Percentiles rank a stretch among this genome's conserved stretches.
Evolutionary conservation across 2,329 filamentous ascomycete species (phyloP).

Genomic region (Cryphonectria naterciae): DNA sequence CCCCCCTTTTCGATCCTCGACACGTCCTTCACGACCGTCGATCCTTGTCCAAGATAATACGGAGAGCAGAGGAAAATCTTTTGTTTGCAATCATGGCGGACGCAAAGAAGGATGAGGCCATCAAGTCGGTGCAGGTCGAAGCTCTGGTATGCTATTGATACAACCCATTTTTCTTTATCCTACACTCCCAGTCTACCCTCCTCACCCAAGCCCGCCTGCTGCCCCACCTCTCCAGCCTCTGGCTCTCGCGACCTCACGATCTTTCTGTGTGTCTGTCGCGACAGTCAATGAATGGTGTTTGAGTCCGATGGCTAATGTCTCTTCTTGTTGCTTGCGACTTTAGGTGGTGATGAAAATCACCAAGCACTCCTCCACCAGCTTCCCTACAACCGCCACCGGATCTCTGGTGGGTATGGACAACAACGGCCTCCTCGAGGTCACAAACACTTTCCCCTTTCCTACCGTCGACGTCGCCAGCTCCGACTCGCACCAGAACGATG

Average conservation of each 20-base stretch:
- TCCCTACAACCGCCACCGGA: constrained; percentile 88
- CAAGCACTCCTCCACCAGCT: constrained; percentile 87
- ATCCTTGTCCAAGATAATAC: neutral
- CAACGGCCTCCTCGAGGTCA: constrained; percentile 80
- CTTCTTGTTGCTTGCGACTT: neutral
- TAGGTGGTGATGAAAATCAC: constrained; percentile 98
- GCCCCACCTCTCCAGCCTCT: constrained; percentile 34
- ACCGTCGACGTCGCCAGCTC: constrained; percentile 71
- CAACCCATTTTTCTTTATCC: constrained; percentile 31
- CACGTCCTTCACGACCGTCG: neutral
- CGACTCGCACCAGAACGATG: constrained; percentile 75
- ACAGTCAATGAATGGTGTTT: neutral
- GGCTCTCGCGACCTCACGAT: constrained; percentile 5
- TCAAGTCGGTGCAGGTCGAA: constrained; percentile 91
- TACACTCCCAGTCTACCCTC: constrained; percentile 40
- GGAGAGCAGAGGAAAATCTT: neutral
- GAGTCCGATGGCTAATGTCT: constrained; percentile 18
- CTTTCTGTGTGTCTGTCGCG: neutral
- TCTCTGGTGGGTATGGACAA: constrained; percentile 93
- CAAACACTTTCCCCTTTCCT: constrained; percentile 94
- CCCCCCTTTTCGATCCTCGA: constrained; percentile 16
- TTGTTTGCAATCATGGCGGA: constrained; percentile 59
- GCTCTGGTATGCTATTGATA: constrained; percentile 70
- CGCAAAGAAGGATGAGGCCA: constrained; percentile 66
- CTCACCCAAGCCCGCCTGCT: constrained; percentile 37